A percentile compares a stretch with the other conserved stretches of the same genome.
phyloP scores from a whole-genome alignment of 2,329 filamentous ascomycete species.

The Cylindrodendrum hubeiense region DNA sequence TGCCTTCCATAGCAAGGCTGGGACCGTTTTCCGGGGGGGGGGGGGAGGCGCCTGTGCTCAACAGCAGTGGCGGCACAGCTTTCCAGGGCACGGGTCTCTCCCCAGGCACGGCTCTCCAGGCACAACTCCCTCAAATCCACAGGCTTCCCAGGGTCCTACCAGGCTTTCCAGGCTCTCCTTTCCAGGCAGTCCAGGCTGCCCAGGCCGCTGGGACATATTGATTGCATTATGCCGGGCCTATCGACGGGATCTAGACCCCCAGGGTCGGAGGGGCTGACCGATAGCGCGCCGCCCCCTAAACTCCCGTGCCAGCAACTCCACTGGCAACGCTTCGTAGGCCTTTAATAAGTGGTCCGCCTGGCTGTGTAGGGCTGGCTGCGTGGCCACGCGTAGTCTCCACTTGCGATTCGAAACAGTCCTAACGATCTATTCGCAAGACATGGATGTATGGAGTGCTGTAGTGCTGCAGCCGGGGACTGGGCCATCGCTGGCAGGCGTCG shows the following conservation, averaged over 20 bases:
- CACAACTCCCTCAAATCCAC: neutral
- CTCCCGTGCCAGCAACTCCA: neutral
- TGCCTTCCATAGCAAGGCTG: neutral
- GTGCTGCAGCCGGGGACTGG: neutral
- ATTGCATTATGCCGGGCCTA: neutral
- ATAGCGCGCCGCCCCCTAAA: conserved; percentile 1
- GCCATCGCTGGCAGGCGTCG: neutral
- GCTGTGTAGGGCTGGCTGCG: conserved; percentile 10
- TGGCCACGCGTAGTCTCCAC: conserved; percentile 5
- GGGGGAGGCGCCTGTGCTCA: neutral
- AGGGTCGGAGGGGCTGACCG: conserved; percentile 4
- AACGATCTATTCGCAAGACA: neutral
- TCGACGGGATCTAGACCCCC: conserved; percentile 8
- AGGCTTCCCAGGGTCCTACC: neutral
- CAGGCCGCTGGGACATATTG: neutral
- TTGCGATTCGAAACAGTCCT: neutral
- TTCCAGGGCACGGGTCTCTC: too few species aligned
- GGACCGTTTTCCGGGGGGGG: neutral
- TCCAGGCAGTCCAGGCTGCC: neutral
- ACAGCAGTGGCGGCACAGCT: neutral
- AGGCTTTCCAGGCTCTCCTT: neutral
- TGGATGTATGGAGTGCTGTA: neutral
- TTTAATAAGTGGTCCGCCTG: neutral
- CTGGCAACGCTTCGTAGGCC: neutral
- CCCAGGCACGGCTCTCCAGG: too few species aligned